These are phyloP conservation scores for Colletotrichum eleusines DNA, from an alignment of 2,329 filamentous ascomycete genomes.

Conservation along the genomic window DNA sequence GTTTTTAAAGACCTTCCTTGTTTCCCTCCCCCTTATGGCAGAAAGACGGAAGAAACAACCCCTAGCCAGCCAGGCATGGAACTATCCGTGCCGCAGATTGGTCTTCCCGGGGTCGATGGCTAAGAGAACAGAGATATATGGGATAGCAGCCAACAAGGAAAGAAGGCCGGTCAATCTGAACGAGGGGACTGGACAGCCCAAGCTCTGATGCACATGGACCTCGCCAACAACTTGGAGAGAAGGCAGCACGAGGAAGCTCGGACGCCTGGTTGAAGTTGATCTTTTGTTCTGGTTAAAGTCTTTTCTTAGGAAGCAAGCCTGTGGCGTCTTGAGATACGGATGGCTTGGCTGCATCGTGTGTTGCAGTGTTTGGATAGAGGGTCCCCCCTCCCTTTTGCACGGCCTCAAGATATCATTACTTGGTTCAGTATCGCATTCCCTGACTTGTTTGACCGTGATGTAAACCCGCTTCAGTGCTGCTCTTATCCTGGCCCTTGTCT, in stretches of 20 bases:
- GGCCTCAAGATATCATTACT: conserved; percentile 7
- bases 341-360: conserved; percentile 3
- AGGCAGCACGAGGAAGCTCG: conserved; percentile 5
- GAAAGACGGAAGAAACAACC: no score
- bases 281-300: conserved; percentile 1
- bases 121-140: conserved; percentile 52
- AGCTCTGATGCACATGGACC: conserved; percentile 77
- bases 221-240: conserved; percentile 57
- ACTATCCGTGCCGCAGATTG: conserved; percentile 59
- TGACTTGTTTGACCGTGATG: background rate
- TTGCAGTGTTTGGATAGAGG: conserved; percentile 14
- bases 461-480: no score
- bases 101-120: conserved; percentile 67
- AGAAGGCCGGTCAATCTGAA: conserved; percentile 48
- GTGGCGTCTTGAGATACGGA: conserved; percentile 16
- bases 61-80: conserved; percentile 50
- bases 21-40: no score
- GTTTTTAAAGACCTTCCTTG: no score
- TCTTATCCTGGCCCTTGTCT: no score
- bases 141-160: conserved; percentile 44
- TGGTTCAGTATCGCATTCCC: background rate
- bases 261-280: background rate
- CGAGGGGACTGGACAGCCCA: conserved; percentile 73
- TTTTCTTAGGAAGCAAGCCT: conserved; percentile 2
- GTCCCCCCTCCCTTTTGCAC: background rate